Evolutionary conservation across 108 stramenopile species (phyloP).

Genomic region (Skeletonema tropicum): DNA sequence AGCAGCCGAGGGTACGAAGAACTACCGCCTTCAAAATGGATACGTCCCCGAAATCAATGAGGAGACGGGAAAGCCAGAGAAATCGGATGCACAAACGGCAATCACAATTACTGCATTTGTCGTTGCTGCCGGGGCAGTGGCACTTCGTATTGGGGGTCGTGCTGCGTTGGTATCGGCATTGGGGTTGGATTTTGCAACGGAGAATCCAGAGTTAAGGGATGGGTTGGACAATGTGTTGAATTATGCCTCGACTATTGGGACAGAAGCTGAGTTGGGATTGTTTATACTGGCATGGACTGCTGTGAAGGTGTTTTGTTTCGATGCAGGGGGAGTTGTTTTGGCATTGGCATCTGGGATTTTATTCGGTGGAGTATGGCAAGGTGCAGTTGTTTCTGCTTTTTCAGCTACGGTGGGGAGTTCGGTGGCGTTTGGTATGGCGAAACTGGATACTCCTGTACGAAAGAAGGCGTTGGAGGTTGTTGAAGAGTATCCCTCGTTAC

Average conservation of each 20-base stretch:
- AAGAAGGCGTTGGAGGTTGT: conserved; percentile 77
- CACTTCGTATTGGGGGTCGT: conserved; percentile 85
- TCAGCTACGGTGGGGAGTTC: conserved; percentile 86
- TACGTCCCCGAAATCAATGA: conserved; percentile 60
- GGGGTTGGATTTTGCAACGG: conserved; percentile 85
- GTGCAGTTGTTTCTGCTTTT: conserved; percentile 76
- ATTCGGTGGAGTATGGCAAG: conserved; percentile 92
- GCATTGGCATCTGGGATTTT: conserved; percentile 87
- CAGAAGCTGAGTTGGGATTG: conserved; percentile 46
- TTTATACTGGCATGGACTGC: conserved; percentile 80
- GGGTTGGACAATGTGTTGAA: conserved; percentile 71
- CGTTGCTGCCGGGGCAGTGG: conserved; percentile 85
- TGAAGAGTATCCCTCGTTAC: conserved; percentile 79
- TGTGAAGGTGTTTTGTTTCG: conserved; percentile 84
- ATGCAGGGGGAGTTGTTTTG: conserved; percentile 82
- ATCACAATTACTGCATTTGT: conserved; percentile 82
- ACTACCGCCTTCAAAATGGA: conserved; percentile 56
- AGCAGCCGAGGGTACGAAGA: conserved; percentile 59
- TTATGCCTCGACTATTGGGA: conserved; percentile 61
- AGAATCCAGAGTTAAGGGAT: conserved; percentile 81
- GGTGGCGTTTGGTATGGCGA: conserved; percentile 84
- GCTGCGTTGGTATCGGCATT: conserved; percentile 81
- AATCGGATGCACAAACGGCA: conserved; percentile 72
- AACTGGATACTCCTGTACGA: conserved; percentile 75
- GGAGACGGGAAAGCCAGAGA: conserved; percentile 63